These are phyloP conservation scores for Pisolithus tinctorius DNA, from an alignment of 768 basidiomycete genomes.

Conservation along the genomic window DNA sequence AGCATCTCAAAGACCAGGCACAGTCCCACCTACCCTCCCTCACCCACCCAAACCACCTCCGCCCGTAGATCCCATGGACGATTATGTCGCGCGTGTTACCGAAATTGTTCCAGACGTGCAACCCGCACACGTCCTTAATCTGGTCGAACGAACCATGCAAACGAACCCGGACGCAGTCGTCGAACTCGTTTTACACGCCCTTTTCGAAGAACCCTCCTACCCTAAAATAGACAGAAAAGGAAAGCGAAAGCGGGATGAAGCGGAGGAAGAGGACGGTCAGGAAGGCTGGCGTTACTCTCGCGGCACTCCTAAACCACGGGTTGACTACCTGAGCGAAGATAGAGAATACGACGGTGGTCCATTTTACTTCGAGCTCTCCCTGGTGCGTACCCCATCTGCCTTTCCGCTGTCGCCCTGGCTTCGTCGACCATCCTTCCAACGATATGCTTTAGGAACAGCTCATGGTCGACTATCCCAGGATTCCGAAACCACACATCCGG, in stretches of 20 bases:
- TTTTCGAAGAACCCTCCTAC: conserved; percentile 59
- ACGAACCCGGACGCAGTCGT: conserved; percentile 32
- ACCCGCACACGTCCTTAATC: conserved; percentile 43
- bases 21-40: conserved; percentile 1
- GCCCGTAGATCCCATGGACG: conserved; percentile 18
- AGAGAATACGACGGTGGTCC: conserved; percentile 37
- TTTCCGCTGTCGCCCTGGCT: too few species aligned
- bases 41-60: conserved; percentile 13
- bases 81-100: conserved; percentile 43
- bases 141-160: conserved; percentile 40
- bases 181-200: conserved; percentile 48
- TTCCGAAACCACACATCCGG: conserved; percentile 51
- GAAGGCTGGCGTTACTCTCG: conserved; percentile 17
- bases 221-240: conserved; percentile 47
- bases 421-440: too few species aligned
- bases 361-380: conserved; percentile 43
- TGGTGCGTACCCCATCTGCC: conserved; percentile 32
- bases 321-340: conserved; percentile 49
- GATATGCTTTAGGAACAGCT: conserved; percentile 40
- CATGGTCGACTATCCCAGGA: conserved; percentile 47
- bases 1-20: background rate
- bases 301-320: conserved; percentile 35
- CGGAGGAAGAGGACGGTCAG: conserved; percentile 12
- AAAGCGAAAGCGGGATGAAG: conserved; percentile 36
- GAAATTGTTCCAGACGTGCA: conserved; percentile 70